These are phyloP conservation scores for Fusarium mundagurra DNA, from an alignment of 2,329 filamentous ascomycete genomes.

Conservation along the genomic window DNA sequence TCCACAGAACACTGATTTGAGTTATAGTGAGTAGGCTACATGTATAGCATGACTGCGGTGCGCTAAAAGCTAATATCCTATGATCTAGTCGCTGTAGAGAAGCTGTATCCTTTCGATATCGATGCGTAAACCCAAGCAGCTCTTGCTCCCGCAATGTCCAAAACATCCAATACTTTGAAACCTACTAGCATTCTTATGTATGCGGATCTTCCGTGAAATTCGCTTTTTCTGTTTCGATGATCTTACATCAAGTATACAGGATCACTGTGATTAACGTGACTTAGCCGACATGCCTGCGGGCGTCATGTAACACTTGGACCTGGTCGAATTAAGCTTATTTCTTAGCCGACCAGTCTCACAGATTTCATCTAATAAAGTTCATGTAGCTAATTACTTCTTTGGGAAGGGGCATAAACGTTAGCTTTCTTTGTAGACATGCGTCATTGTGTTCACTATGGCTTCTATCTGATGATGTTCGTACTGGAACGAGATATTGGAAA, in stretches of 20 bases:
- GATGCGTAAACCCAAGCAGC: neutral
- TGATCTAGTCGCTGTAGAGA: neutral
- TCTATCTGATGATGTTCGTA: fast-evolving
- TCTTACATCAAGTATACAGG: neutral
- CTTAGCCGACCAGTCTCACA: neutral
- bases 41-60: fast-evolving
- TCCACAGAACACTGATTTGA: neutral
- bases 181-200: fast-evolving
- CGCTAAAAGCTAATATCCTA: fast-evolving
- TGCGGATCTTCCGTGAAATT: fast-evolving
- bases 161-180: fast-evolving
- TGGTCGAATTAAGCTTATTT: neutral
- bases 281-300: neutral
- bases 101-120: neutral
- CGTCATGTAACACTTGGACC: neutral
- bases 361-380: neutral
- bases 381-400: neutral
- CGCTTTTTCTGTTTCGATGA: fast-evolving
- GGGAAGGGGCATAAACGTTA: neutral
- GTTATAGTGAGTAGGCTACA: too few relatives aligned
- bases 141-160: neutral
- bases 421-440: neutral
- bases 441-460: neutral
- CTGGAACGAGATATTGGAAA: neutral
- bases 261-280: too few relatives aligned